Conservation (phyloP, 2,329 filamentous ascomycete genomes). For the Fusarium brachygibbosum region DNA sequence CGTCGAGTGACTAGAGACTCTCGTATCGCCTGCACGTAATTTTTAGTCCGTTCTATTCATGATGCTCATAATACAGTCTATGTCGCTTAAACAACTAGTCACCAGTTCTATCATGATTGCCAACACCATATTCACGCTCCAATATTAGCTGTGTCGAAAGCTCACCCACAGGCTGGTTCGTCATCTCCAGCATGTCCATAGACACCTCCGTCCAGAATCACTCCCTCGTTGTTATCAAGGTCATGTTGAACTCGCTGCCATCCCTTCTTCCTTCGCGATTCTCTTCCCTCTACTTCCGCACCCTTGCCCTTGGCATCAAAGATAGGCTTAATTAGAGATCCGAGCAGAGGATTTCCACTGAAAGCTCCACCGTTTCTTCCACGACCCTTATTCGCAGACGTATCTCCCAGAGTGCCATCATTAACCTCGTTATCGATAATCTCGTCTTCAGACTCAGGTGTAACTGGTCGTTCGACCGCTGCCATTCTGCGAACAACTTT, state of each 20-base stretch:
- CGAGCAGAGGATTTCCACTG: slow-evolving; percentile 76
- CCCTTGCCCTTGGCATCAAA: slow-evolving; percentile 68
- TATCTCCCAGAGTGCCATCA: slow-evolving; percentile 53
- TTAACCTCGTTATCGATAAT: slow-evolving; percentile 52
- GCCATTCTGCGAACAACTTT: slow-evolving; percentile 82
- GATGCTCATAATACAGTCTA: not conserved
- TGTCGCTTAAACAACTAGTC: not conserved
- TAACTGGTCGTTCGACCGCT: slow-evolving; percentile 69
- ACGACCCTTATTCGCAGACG: slow-evolving; percentile 52
- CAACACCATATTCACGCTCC: not conserved
- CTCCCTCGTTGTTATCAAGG: slow-evolving; percentile 68
- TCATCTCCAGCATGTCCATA: slow-evolving; percentile 58
- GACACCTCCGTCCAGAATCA: slow-evolving; percentile 70
- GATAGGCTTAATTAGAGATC: slow-evolving; percentile 74
- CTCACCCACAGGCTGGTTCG: slow-evolving; percentile 57
- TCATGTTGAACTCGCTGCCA: slow-evolving; percentile 75
- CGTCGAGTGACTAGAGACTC: not conserved
- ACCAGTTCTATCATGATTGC: not conserved
- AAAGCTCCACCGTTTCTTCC: slow-evolving; percentile 68
- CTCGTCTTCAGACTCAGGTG: slow-evolving; percentile 62
- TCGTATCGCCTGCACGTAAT: too few species aligned
- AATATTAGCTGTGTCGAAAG: not conserved
- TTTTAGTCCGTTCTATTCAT: not conserved
- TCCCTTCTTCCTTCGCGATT: slow-evolving; percentile 59
- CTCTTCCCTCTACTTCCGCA: slow-evolving; percentile 53